Evolutionary conservation across 2,329 filamentous ascomycete species (phyloP), one percentile per base, ranked within the genome.

Genomic region (Penicillium frequentans): DNA sequence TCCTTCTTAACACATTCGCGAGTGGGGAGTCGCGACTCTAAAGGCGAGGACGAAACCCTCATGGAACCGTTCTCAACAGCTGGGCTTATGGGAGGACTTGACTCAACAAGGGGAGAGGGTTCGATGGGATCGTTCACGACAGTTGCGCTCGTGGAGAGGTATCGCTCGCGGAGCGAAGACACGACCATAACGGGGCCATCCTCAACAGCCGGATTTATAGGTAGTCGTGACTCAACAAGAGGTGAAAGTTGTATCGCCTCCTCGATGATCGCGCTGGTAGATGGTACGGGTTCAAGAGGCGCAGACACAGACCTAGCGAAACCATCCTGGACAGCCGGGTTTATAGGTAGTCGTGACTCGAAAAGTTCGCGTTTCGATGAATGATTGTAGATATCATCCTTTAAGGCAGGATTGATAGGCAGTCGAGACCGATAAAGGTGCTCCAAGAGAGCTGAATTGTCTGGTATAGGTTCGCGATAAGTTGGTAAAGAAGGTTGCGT

Each of bases 211-310:
- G 57, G 57, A 31, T 52, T 59, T 14, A 59, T 59, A 4, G 57
- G 53, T 2, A 59, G 53, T 35, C 33, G 45, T 14, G 68, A 70
- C 31, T 54, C 46, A 11, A 44, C 39, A 13, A 62, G 53, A 11
- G 48, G 54, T 23, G 11, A 49, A 35, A 16, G 37, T n/a, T 14
- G 19, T 13, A 5, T 13, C 14, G n/a, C 14, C 9, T 19, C 33
- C 6, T 39, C 19, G 23, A 37, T 26, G 8, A 14, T 27, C 11
- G 27, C 6, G 10, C 16, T 29, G 45, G 42, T 19, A 23, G 37
- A 6, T 13, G 11, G n/a, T 24, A 21, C 13, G 6, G 33, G 10
- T 11, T 10, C 29, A 11, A 16, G 14, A 10, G 33, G 14, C 16
- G 23, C 14, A 9, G 29, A 26, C 35, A 23, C 21, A n/a, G 23